Evolutionary conservation across 176 grass and related monocot species (phyloP).

Genomic region (Oryza brachyantha): DNA sequence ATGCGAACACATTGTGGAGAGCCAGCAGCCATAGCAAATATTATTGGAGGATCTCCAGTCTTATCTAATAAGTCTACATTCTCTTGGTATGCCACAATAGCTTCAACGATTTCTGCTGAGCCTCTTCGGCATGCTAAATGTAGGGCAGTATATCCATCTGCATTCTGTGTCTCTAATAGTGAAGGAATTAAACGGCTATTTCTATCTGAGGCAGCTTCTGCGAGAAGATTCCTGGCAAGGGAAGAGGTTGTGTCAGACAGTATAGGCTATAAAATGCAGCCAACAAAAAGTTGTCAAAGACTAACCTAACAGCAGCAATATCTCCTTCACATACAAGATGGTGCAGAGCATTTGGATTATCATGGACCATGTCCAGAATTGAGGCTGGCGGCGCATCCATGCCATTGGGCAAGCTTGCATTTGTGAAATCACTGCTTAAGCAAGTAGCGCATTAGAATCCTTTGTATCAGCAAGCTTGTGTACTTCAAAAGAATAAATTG

Average conservation of each 20-base stretch:
- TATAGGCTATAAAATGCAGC: background rate
- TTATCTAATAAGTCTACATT: slow-evolving; percentile 95
- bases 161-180: slow-evolving; percentile 83
- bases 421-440: slow-evolving; percentile 65
- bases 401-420: slow-evolving; percentile 53
- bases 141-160: slow-evolving; percentile 82
- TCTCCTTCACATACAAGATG: slow-evolving; percentile 88
- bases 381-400: slow-evolving; percentile 60
- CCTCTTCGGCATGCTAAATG: slow-evolving; percentile 92
- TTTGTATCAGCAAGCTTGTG: slow-evolving; percentile 6
- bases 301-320: slow-evolving; percentile 68
- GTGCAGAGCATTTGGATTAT: slow-evolving; percentile 87
- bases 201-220: slow-evolving; percentile 60
- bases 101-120: slow-evolving; percentile 80
- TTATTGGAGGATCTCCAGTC: slow-evolving; percentile 85
- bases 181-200: slow-evolving; percentile 63
- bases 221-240: slow-evolving; percentile 72
- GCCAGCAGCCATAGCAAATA: slow-evolving; percentile 92
- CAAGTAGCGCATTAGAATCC: slow-evolving; percentile 35
- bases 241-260: slow-evolving; percentile 26
- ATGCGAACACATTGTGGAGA: slow-evolving; percentile 80
- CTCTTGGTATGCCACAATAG: slow-evolving; percentile 84
- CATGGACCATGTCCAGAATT: slow-evolving; percentile 62
- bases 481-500: slow-evolving; percentile 11
- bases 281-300: slow-evolving; percentile 17